Evolutionary conservation across 164 flowering plant species (phyloP).

Genomic region (Nymphaea colorata): DNA sequence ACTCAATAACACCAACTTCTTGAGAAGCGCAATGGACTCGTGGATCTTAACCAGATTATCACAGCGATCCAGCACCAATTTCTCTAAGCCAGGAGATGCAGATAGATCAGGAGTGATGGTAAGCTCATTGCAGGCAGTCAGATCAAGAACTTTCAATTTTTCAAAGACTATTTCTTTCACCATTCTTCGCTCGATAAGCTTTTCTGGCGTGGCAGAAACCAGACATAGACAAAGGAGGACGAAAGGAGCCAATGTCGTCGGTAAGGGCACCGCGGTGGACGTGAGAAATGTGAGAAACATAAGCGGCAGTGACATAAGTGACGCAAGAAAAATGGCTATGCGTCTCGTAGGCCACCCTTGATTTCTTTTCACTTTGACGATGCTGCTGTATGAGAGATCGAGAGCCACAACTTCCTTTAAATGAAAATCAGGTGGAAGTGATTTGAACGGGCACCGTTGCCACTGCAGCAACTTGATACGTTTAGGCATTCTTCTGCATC

Average conservation of each 20-base stretch:
- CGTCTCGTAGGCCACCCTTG: too few relatives aligned
- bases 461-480: background rate
- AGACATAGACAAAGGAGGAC: too few relatives aligned
- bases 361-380: background rate
- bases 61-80: background rate
- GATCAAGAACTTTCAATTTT: background rate
- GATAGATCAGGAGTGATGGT: background rate
- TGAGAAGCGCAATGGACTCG: background rate
- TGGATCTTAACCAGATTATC: slow-evolving; percentile 1
- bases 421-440: background rate
- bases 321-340: too few relatives aligned
- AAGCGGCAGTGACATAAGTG: too few relatives aligned
- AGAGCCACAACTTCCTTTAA: background rate
- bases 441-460: slow-evolving; percentile 2
- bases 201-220: too few relatives aligned
- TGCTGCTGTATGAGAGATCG: slow-evolving; percentile 1
- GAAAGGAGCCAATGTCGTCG: too few relatives aligned
- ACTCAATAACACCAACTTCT: background rate
- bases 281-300: too few relatives aligned
- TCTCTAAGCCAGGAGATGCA: background rate
- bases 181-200: too few relatives aligned
- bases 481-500: background rate
- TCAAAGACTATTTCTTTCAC: background rate
- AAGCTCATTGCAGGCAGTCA: background rate
- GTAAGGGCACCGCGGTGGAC: too few relatives aligned